These are phyloP conservation scores for Termitomyces titanicus DNA, from an alignment of 768 basidiomycete species.

Conservation along the genomic window DNA sequence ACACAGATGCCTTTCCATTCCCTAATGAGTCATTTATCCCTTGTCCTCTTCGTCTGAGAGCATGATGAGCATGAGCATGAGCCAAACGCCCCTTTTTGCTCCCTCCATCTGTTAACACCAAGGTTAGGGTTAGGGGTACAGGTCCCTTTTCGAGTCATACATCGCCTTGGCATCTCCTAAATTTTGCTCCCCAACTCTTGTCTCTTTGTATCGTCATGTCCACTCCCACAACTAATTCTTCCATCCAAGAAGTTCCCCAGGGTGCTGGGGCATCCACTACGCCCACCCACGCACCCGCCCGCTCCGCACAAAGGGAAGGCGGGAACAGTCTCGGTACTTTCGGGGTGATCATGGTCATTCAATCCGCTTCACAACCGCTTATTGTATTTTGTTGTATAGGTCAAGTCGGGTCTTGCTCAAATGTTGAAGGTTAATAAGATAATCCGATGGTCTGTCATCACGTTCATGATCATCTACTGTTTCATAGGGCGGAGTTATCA, in stretches of 20 bases:
- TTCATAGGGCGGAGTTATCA: constrained; percentile 78
- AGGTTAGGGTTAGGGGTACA: constrained; percentile 28
- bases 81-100: too few relatives aligned
- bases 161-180: constrained; percentile 8
- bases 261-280: constrained; percentile 36
- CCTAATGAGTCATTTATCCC: neutral
- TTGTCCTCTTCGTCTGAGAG: neutral
- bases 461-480: constrained; percentile 9
- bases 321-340: constrained; percentile 69
- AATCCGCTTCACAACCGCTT: constrained; percentile 1
- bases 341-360: constrained; percentile 36
- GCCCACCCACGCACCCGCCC: constrained; percentile 48
- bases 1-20: neutral
- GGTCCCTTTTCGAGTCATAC: constrained; percentile 16
- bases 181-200: constrained; percentile 6
- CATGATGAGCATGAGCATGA: neutral
- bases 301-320: constrained; percentile 47
- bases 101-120: constrained; percentile 7
- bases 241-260: constrained; percentile 33
- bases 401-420: constrained; percentile 92
- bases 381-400: constrained; percentile 37
- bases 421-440: constrained; percentile 78
- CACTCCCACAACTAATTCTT: constrained; percentile 23
- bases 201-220: constrained; percentile 18
- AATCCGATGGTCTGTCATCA: neutral